Conservation (phyloP, 1,139 yeast genomes). For the Protomyces pachydermus region DNA sequence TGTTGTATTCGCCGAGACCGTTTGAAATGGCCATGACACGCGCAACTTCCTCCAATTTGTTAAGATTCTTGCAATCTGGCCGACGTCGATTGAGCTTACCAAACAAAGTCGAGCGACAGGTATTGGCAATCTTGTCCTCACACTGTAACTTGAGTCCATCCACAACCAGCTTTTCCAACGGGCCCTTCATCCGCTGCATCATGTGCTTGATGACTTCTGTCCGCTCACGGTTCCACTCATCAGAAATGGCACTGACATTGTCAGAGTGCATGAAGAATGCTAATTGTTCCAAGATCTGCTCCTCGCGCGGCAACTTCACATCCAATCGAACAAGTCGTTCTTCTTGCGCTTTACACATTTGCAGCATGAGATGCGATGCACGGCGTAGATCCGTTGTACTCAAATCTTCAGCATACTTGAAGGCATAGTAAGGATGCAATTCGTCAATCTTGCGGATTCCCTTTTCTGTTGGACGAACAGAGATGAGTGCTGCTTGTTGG, state of each 20-base stretch:
- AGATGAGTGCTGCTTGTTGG: constrained; percentile 61
- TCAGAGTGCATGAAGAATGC: constrained; percentile 63
- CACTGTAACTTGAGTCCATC: constrained; percentile 78
- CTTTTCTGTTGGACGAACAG: constrained; percentile 76
- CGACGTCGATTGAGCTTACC: constrained; percentile 63
- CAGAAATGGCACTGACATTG: constrained; percentile 74
- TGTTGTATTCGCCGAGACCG: constrained; percentile 58
- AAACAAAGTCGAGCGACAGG: constrained; percentile 64
- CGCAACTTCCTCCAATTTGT: constrained; percentile 46
- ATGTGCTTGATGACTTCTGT: constrained; percentile 62
- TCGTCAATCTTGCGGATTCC: constrained; percentile 78
- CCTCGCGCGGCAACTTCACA: constrained; percentile 39
- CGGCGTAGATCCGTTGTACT: constrained; percentile 66
- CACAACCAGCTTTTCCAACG: constrained; percentile 70
- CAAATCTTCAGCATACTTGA: constrained; percentile 83
- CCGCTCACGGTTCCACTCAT: constrained; percentile 77
- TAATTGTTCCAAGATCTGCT: constrained; percentile 46
- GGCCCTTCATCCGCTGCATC: constrained; percentile 60
- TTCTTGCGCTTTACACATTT: constrained; percentile 87
- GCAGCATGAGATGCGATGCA: constrained; percentile 73
- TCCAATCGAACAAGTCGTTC: constrained; percentile 53
- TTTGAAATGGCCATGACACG: constrained; percentile 75
- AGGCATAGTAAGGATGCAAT: constrained; percentile 76
- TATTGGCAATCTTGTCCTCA: constrained; percentile 62
- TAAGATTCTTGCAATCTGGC: constrained; percentile 42